Evolutionary conservation across 1,139 yeast genomes (phyloP).

Genomic region (Meyerozyma elateridarum): DNA sequence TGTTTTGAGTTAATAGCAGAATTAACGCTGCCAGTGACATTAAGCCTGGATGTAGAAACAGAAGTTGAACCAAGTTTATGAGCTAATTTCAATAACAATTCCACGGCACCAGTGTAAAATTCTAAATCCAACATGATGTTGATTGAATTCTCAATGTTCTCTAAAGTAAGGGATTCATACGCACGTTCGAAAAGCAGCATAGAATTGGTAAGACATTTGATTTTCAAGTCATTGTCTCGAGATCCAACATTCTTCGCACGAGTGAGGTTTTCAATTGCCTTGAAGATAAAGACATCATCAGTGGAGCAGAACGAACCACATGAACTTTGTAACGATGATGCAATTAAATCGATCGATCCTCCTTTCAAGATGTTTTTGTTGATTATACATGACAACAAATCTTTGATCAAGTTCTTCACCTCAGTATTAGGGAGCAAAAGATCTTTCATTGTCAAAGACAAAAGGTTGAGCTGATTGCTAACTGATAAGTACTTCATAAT

Average conservation of each 20-base stretch:
- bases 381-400: slow-evolving; percentile 80
- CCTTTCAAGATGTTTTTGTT: slow-evolving; percentile 87
- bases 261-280: slow-evolving; percentile 88
- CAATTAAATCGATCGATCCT: slow-evolving; percentile 88
- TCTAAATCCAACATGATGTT: slow-evolving; percentile 73
- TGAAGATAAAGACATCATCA: slow-evolving; percentile 87
- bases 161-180: slow-evolving; percentile 71
- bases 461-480: slow-evolving; percentile 63
- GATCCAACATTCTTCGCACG: slow-evolving; percentile 75
- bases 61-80: slow-evolving; percentile 49
- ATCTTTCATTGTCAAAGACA: slow-evolving; percentile 65
- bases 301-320: slow-evolving; percentile 96
- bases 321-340: slow-evolving; percentile 81
- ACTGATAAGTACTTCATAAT: slow-evolving; percentile 65
- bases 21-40: slow-evolving; percentile 5
- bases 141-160: slow-evolving; percentile 76
- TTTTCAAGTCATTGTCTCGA: slow-evolving; percentile 65
- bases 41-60: slow-evolving; percentile 3
- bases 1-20: slow-evolving; percentile 9
- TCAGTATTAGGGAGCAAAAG: slow-evolving; percentile 58
- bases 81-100: slow-evolving; percentile 75
- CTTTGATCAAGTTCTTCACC: slow-evolving; percentile 73
- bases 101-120: slow-evolving; percentile 81
- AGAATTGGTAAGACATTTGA: slow-evolving; percentile 69
- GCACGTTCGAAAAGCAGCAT: slow-evolving; percentile 76